Percentiles rank a stretch among this genome's conserved stretches.
phyloP scores from a whole-genome alignment of 495 filamentous ascomycete genomes.

The Xylona heveae region DNA sequence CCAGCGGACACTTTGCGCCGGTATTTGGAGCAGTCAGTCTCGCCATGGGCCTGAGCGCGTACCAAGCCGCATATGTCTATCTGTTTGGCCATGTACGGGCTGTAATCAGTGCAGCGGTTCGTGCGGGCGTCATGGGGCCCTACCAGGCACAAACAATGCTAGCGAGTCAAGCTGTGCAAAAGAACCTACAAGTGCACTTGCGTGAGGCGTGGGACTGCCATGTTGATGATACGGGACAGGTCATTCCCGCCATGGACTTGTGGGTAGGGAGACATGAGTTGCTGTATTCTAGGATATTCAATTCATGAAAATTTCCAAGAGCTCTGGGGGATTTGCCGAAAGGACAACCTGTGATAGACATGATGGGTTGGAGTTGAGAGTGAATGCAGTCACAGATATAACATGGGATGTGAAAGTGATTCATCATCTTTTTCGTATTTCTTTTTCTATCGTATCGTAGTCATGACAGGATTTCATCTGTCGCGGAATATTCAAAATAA shows the following conservation, averaged over 20 bases:
- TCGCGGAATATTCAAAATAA: no score
- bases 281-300: slow-evolving; percentile 92
- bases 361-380: no score
- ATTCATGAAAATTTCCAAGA: slow-evolving; percentile 38
- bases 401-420: no score
- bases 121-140: slow-evolving; percentile 74
- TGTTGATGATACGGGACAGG: slow-evolving; percentile 68
- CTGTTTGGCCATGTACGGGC: slow-evolving; percentile 78
- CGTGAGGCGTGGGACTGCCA: slow-evolving; percentile 33
- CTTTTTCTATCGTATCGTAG: no score
- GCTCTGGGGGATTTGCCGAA: no score
- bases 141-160: slow-evolving; percentile 79
- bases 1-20: slow-evolving; percentile 50
- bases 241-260: slow-evolving; percentile 69
- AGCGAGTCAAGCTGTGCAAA: slow-evolving; percentile 40
- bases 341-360: no score
- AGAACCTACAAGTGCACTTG: slow-evolving; percentile 37
- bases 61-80: slow-evolving; percentile 66
- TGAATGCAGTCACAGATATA: no score
- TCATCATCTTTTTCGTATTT: no score
- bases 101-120: slow-evolving; percentile 68
- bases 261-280: slow-evolving; percentile 92
- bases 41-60: slow-evolving; percentile 35
- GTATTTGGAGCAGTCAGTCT: slow-evolving; percentile 55
- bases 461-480: no score